A percentile compares a stretch with the other conserved stretches of the same genome.
These are phyloP conservation scores for Mercurialis annua DNA, from an alignment of 345 rosid species.

Conservation along the genomic window DNA sequence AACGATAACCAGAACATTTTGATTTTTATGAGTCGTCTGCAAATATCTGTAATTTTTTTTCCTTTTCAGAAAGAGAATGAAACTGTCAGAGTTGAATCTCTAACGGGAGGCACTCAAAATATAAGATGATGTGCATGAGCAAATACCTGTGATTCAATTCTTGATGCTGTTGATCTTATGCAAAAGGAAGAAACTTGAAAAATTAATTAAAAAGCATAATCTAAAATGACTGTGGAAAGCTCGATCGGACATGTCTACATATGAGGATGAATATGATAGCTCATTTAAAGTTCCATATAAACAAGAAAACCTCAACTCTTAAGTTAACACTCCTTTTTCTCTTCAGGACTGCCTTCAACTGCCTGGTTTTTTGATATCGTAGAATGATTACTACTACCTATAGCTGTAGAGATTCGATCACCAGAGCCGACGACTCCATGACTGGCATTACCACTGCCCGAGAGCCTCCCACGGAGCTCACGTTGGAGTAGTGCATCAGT, in stretches of 20 bases:
- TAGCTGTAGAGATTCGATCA: slow-evolving; percentile 38
- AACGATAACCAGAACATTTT: too few species aligned
- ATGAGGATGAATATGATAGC: slow-evolving; percentile 8
- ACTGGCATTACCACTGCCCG: slow-evolving; percentile 22
- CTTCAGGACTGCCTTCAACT: slow-evolving; percentile 42
- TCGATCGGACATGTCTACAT: slow-evolving; percentile 7
- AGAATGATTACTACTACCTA: slow-evolving; percentile 55
- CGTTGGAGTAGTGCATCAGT: slow-evolving; percentile 29
- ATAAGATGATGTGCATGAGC: too few species aligned
- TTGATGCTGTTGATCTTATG: too few species aligned
- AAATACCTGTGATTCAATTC: too few species aligned
- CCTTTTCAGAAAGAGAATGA: too few species aligned
- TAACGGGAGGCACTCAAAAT: too few species aligned
- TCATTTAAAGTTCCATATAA: slow-evolving; percentile 19
- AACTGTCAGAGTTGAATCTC: too few species aligned
- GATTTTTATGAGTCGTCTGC: too few species aligned
- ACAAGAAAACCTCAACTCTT: slow-evolving; percentile 14
- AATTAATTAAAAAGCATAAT: slow-evolving; percentile 3
- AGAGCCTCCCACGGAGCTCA: slow-evolving; percentile 43
- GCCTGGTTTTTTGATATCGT: slow-evolving; percentile 50
- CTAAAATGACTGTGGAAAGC: background rate
- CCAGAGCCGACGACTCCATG: slow-evolving; percentile 33
- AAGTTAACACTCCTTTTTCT: slow-evolving; percentile 37
- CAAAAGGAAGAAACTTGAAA: too few species aligned
- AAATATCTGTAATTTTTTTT: too few species aligned